phyloP scores from a whole-genome alignment of 176 grass and related monocot species.

The Saccharum officinarum region DNA sequence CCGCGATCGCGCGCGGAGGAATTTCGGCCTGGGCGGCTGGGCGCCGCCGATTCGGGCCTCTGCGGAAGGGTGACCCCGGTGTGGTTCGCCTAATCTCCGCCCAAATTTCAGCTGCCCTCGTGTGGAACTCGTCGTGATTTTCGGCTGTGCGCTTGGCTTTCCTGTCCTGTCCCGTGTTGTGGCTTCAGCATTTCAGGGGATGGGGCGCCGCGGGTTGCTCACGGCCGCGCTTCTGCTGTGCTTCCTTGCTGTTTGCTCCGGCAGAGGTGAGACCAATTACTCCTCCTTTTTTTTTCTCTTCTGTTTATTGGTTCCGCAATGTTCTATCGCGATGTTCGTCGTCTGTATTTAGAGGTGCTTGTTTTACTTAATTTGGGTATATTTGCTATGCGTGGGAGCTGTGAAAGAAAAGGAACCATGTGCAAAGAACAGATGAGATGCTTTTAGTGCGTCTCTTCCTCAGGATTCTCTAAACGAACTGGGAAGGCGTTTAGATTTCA shows the following conservation, averaged over 20 bases:
- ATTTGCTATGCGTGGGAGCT: background rate
- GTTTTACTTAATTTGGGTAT: background rate
- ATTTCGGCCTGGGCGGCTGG: background rate
- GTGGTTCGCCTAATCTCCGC: background rate
- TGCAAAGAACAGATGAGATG: background rate
- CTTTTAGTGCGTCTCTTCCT: background rate
- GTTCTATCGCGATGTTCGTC: background rate
- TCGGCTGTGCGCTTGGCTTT: background rate
- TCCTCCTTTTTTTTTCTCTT: background rate
- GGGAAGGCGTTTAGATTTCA: background rate
- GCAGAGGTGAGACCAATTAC: constrained; percentile 41
- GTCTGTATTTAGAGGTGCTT: background rate
- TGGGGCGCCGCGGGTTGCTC: constrained; percentile 50
- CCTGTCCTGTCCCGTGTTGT: background rate
- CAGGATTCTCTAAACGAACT: background rate
- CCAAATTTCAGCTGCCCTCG: background rate
- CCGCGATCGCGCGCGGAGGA: background rate
- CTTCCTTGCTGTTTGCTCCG: constrained; percentile 49
- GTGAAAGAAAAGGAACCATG: background rate
- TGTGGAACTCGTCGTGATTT: background rate
- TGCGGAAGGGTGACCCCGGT: background rate
- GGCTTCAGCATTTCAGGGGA: constrained; percentile 24
- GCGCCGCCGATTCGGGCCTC: background rate
- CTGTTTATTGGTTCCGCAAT: background rate
- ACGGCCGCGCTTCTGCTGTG: constrained; percentile 43